Evolutionary conservation across 768 basidiomycete genomes (phyloP), one percentile per base, ranked within the genome.

Genomic region (Tephrocybe rancida): DNA sequence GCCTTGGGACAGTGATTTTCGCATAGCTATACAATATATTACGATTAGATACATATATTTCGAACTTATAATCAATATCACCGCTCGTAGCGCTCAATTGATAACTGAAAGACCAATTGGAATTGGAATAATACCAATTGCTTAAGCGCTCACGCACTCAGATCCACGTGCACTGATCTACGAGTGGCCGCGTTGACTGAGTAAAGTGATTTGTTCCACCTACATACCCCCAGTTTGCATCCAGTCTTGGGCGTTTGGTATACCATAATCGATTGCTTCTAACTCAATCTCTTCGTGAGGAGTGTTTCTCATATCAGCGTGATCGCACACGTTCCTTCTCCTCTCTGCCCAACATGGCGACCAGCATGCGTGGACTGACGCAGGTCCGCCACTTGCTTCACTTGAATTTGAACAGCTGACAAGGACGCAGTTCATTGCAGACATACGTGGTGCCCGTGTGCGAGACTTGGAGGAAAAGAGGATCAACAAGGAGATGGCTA

Each of bases 401-500:
- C 35, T n/a, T 29, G 8, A 45, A 19, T 56, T 25, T 46, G 38
- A 21, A 9, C 35, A 26, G 49, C 60, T 66, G 41, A 68, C 18
- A 29, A 42, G 52, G 24, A 19, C 45, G 39, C 50, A 97, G 95
- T 97, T 98, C 81, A 99, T 99, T 70, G 95, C 96, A 69, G 97
- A 99, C 72, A 92, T 99, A 65, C 90, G 97, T 52, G 95, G 97
- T 45, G 96, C 96, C 45, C 80, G 96, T 53, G 95, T 98, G 19
- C 85, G 96, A 50, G 97, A 99, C 70, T 75, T 98, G 48, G 97
- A 99, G 68, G 96, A 98, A 80, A 98, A 98, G 74, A 79, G 97
- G 50, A 97, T 99, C 62, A 99, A 99, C 76, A 95, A 98, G 72
- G 97, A 99, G 75, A 98, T 99, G 97, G 97, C 97, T 0, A 98